Evolutionary conservation across 805 yeast genomes (phyloP).

Genomic region (Ogataea zsoltii): DNA sequence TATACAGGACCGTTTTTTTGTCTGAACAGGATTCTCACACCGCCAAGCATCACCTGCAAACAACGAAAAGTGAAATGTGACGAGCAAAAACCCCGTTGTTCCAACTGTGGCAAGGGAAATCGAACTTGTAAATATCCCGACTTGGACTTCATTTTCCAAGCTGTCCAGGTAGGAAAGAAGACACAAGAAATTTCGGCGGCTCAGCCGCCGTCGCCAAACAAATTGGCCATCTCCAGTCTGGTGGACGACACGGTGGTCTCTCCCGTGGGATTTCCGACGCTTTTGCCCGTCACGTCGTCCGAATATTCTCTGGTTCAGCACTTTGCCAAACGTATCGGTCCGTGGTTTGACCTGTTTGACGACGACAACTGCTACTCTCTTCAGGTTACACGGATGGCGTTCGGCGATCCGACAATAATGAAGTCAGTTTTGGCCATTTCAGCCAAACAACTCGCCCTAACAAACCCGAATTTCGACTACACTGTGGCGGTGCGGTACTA

Average conservation of each 20-base stretch:
- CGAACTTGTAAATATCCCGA: conserved; percentile 11
- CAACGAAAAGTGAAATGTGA: conserved; percentile 16
- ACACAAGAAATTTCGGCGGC: neutral
- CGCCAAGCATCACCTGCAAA: conserved; percentile 10
- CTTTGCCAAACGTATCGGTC: conserved; percentile 11
- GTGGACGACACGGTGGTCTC: neutral
- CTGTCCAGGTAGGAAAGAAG: neutral
- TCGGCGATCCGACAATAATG: conserved; percentile 13
- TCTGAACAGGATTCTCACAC: neutral
- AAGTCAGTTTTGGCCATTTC: conserved; percentile 14
- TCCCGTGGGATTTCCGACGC: neutral
- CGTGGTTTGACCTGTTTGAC: conserved; percentile 16
- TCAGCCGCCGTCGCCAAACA: neutral
- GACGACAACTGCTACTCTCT: conserved; percentile 7
- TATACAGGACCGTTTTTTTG: neutral
- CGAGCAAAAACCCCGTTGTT: conserved; percentile 10
- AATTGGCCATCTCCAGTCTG: conserved; percentile 3
- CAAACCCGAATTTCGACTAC: conserved; percentile 10
- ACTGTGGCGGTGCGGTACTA: conserved; percentile 12
- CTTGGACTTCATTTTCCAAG: conserved; percentile 2
- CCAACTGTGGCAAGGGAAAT: conserved; percentile 5
- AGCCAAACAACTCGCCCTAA: conserved; percentile 15
- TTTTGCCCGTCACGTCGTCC: conserved; percentile 1
- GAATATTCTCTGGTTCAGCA: conserved; percentile 10
- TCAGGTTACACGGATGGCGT: conserved; percentile 12